phyloP scores from a whole-genome alignment of 106 monocot genomes.

The Dendrobium officinale region DNA sequence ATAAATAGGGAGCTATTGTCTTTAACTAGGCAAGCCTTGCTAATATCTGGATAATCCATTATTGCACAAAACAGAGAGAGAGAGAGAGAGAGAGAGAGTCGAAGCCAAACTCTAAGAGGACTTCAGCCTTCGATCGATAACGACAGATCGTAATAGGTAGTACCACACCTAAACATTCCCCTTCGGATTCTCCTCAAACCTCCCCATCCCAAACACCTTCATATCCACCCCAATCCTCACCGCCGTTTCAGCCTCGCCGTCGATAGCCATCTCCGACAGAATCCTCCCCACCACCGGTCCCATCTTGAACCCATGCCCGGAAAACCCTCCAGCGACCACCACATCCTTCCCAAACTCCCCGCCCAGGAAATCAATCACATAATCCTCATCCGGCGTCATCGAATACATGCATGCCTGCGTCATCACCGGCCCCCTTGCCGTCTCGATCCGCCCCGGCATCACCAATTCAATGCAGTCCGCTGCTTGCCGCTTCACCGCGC shows the following conservation, averaged over 20 bases:
- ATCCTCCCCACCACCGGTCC: constrained; percentile 69
- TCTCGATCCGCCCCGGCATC: constrained; percentile 42
- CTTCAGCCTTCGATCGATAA: too few relatives aligned
- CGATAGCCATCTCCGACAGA: constrained; percentile 51
- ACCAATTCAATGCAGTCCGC: constrained; percentile 43
- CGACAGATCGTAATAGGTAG: too few relatives aligned
- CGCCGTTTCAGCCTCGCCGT: constrained; percentile 21
- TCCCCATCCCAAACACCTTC: constrained; percentile 33
- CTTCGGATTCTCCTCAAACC: constrained; percentile 35
- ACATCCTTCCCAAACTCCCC: constrained; percentile 75
- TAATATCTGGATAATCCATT: too few relatives aligned
- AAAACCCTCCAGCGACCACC: constrained; percentile 83
- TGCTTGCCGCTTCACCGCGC: constrained; percentile 14
- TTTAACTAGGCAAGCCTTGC: too few relatives aligned
- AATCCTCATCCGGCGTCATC: constrained; percentile 87
- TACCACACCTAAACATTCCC: constrained; percentile 29
- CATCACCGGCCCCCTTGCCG: constrained; percentile 36
- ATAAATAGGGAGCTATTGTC: too few relatives aligned
- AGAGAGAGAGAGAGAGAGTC: too few relatives aligned
- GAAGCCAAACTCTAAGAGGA: too few relatives aligned
- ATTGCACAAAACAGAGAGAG: too few relatives aligned
- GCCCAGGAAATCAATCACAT: constrained; percentile 64
- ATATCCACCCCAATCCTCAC: constrained; percentile 30
- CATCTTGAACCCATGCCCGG: constrained; percentile 99
- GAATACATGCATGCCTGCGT: constrained; percentile 80